Evolutionary conservation across 352 stramenopile genomes (phyloP), one percentile per base, ranked within the genome.

Genomic region (Pythium scleroteichum): DNA sequence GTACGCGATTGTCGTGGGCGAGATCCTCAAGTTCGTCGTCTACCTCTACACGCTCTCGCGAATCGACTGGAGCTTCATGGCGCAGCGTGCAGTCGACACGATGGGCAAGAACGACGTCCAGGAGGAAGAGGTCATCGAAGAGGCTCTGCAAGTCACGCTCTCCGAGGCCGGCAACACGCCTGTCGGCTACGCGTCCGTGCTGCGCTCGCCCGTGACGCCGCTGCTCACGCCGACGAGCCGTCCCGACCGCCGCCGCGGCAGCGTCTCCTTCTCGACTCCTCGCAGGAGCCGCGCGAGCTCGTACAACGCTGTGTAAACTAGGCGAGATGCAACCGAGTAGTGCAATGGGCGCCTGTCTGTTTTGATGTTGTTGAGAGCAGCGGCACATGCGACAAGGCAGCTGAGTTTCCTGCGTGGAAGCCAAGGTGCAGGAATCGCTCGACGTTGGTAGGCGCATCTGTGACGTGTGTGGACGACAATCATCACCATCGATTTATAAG

Each of bases 191-290:
- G 71, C 67, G 4, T 66, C 75, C 0, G 71, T 85, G 26, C 66
- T 79, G 52, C 68, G 69, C 4, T 91, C 82, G 26, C 79, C 82
- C 8, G 71, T 70, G 42, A 80, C 73, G n/a, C 71, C 62, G 51
- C 66, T 90, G 33, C 71, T 87, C 53, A 90, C 78, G 20, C 81
- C 79, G 0, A 82, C 73, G 24, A 68, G 66, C 44, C 75, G 76
- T 26, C 64, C 68, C 56, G 71, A 2, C 17, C 44, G 22, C n/a
- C 26, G 20, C 20, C 40, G 40, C 7, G 40, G 40, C 20, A 47
- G 40, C 20, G 40, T 47, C 6, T 47, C 40, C 7, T 47, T n/a
- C 40, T 19, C 20, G 17, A 47, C 17, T 47, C 40, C 40, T 8
- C 20, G 17, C 17, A 23, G 14, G 20, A 23, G 20, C 17, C 40